Evolutionary conservation across 2,329 filamentous ascomycete species (phyloP), one percentile per base, ranked within the genome.

Genomic region (Cordyceps militaris): DNA sequence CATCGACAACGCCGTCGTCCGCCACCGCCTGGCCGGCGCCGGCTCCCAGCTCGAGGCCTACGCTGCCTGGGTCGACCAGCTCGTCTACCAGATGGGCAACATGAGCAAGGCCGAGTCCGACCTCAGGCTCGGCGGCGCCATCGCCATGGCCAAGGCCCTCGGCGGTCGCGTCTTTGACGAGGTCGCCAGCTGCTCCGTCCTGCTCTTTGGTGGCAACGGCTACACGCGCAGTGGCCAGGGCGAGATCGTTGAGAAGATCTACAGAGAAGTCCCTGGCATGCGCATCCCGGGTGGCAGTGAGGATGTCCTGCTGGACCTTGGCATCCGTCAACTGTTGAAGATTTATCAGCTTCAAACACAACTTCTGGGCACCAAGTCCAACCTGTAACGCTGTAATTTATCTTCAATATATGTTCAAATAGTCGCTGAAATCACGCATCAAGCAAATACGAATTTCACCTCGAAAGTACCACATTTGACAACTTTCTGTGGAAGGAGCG

Each of bases 131-230:
- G 88, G 88, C 1, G 88, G 88, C 0, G 70, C 89, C 65, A 90
- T 86, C 3, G 88, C 86, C 2, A 73, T 89, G 68, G 80, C 82
- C 14, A 91, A 92, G 72, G 88, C 87, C 1, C 84, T 89, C 65
- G 79, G 82, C 0, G 88, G 84, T 1, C 86, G 88, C 62, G 86
- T 91, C 13, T 64, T 91, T 46, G 85, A 87, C 61, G 85, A 88
- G 67, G 88, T 86, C 66, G 85, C 87, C 3, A 80, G 86, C 64
- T 83, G 79, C 56, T 86, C 87, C 1, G 80, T 89, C 48, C 69
- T 91, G 57, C 70, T 91, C 24, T 90, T 91, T 68, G 88, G 88
- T 3, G 88, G 88, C 2, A 88, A 86, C 66, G 88, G 87, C 0
- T 89, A 83, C 63, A 89, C 87, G 0, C 79, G 79, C 61, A 80